Base-by-base conservation (phyloP, 768 basidiomycete species). In the Phylloporus arenicola region DNA sequence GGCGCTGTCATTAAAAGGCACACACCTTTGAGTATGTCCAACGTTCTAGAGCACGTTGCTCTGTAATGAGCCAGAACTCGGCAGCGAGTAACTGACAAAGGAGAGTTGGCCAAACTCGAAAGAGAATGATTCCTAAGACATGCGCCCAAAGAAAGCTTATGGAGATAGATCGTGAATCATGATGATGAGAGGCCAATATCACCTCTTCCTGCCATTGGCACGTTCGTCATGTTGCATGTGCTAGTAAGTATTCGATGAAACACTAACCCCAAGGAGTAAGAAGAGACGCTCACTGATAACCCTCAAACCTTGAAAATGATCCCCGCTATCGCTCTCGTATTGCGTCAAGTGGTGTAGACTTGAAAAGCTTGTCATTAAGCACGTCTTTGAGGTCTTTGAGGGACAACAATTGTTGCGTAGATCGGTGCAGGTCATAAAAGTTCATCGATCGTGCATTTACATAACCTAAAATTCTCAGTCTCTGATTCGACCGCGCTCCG, bases 191-290 rank as follows among this genome's bases (percentile, higher is more conserved):
- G 4, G 19, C 25, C 19, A 33, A 40, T 31, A 12, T 19, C 27
- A 16, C 52, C 42, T 30, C 22, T 39, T 43, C 16, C 22, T 42
- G 17, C 10, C 17, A 4, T 12, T 30, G 4, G 42, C 56, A 57
- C 56, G 56, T 57, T 57, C 56, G 56, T 47, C 13, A 22, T 35
- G 37, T 30, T 16, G 5, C 46, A 39, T 39, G 43, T 24, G 39
- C 5, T 22, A 30, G 5, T 9, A 4, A 47, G 6, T 30, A n/a
- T n/a, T n/a, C n/a, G n/a, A n/a, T n/a, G n/a, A 3, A 30, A 47
- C 37, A 37, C 29, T 39, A 47, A 39, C 46, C 46, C 37, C 14
- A 46, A 43, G 16, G 40, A 24, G 13, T 3, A 16, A 12, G 16
- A 29, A 24, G 22, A 8, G 13, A n/a, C n/a, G n/a, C n/a, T n/a